Evolutionary conservation across 2,329 filamentous ascomycete species (phyloP).

Genomic region (Geosmithia flava): DNA sequence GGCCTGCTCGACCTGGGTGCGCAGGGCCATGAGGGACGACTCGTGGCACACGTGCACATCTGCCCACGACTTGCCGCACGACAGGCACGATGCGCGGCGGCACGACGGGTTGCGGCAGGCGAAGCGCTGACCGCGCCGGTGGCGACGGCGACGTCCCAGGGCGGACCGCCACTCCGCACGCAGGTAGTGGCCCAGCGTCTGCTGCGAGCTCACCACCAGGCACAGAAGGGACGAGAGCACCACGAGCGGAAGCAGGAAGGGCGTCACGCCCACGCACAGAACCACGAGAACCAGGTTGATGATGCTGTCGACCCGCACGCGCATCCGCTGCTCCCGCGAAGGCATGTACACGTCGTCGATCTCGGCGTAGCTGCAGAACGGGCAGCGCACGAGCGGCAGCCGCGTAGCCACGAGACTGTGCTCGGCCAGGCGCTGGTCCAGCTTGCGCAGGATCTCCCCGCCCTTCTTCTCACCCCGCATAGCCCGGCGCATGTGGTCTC

Average conservation of each 20-base stretch:
- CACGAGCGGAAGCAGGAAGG: conserved; percentile 41
- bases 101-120: conserved; percentile 62
- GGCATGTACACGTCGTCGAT: conserved; percentile 65
- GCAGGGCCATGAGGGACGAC: conserved; percentile 66
- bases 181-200: conserved; percentile 27
- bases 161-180: conserved; percentile 41
- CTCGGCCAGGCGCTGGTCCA: conserved; percentile 69
- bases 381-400: conserved; percentile 69
- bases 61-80: conserved; percentile 70
- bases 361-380: conserved; percentile 87
- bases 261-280: conserved; percentile 38
- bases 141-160: conserved; percentile 54
- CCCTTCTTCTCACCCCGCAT: conserved; percentile 59
- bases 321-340: conserved; percentile 38
- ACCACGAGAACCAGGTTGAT: conserved; percentile 36
- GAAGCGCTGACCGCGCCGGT: conserved; percentile 64
- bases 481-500: conserved; percentile 58
- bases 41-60: conserved; percentile 89
- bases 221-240: conserved; percentile 32
- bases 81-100: conserved; percentile 60
- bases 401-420: conserved; percentile 63
- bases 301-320: conserved; percentile 38
- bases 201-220: conserved; percentile 28
- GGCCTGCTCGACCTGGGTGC: conserved; percentile 82
- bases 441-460: conserved; percentile 56